A percentile compares a stretch with the other conserved stretches of the same genome.
phyloP scores from a whole-genome alignment of 1,139 yeast species.

The Hemisphaericaspora lyxosophila region DNA sequence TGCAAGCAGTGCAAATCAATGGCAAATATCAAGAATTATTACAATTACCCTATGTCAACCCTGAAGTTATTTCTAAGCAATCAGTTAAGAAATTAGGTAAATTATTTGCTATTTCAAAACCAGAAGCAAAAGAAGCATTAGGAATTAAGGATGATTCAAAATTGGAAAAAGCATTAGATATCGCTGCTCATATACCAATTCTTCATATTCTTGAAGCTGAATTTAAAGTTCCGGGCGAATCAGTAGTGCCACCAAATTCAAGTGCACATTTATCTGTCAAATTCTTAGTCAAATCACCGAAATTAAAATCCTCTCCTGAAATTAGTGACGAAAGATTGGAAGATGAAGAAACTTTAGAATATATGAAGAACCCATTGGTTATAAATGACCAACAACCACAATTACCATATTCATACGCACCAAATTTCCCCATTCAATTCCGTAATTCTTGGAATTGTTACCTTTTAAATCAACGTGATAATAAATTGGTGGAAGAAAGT shows the following conservation, averaged over 20 bases:
- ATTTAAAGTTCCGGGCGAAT: conserved; percentile 88
- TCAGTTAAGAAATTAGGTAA: conserved; percentile 64
- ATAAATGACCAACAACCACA: conserved; percentile 64
- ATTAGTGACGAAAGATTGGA: conserved; percentile 35
- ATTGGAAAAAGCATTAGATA: conserved; percentile 50
- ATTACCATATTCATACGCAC: conserved; percentile 65
- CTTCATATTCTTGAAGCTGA: conserved; percentile 69
- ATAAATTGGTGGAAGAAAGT: conserved; percentile 64
- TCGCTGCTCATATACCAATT: conserved; percentile 68
- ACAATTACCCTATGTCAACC: conserved; percentile 76
- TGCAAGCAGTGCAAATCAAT: conserved; percentile 72
- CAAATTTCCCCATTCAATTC: conserved; percentile 64
- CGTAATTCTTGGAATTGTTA: conserved; percentile 68
- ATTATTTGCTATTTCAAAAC: conserved; percentile 55
- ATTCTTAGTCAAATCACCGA: conserved; percentile 71
- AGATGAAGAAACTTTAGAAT: conserved; percentile 59
- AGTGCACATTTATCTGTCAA: conserved; percentile 74
- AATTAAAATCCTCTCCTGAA: conserved; percentile 59
- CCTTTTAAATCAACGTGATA: conserved; percentile 70
- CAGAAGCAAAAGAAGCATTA: conserved; percentile 54
- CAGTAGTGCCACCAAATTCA: conserved; percentile 68
- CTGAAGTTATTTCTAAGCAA: conserved; percentile 42
- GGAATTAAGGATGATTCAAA: conserved; percentile 52
- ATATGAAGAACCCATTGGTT: conserved; percentile 69
- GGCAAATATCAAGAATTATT: conserved; percentile 62